Evolutionary conservation across 73 alveolate species (phyloP).

Genomic region (Stentor coeruleus): DNA sequence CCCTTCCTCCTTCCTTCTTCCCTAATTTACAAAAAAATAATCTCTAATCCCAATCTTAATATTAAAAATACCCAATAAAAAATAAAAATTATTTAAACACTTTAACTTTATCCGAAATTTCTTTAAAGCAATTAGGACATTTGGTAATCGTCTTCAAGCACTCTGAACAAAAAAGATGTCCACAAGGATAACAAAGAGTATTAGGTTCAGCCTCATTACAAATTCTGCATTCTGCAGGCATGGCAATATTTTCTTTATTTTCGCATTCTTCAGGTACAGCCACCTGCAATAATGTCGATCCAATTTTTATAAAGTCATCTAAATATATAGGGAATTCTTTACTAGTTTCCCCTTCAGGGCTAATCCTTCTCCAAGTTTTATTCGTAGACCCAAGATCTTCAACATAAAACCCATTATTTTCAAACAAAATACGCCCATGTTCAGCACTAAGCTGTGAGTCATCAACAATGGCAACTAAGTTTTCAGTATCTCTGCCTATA

Average conservation of each 20-base stretch:
- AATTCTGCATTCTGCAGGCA: constrained; percentile 19
- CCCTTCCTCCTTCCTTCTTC: too few species aligned
- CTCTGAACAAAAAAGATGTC: constrained; percentile 2
- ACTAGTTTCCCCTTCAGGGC: constrained; percentile 62
- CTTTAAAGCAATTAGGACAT: constrained; percentile 21
- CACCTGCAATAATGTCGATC: constrained; percentile 26
- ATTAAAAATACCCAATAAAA: too few species aligned
- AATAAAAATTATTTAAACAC: constrained; percentile 21
- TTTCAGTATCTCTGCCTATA: constrained; percentile 65
- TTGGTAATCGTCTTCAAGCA: background rate
- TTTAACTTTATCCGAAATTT: constrained; percentile 16
- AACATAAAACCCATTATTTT: constrained; percentile 39
- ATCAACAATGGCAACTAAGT: constrained; percentile 54
- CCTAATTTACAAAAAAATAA: too few species aligned
- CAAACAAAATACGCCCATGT: constrained; percentile 58
- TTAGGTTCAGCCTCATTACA: constrained; percentile 6
- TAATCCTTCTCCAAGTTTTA: constrained; percentile 65
- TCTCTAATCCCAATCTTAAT: too few species aligned
- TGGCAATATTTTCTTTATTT: background rate
- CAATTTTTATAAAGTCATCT: constrained; percentile 16
- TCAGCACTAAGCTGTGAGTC: constrained; percentile 62
- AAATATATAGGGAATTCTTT: constrained; percentile 5
- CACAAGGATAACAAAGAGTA: constrained; percentile 21
- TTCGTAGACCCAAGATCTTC: constrained; percentile 73
- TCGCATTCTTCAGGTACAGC: background rate